phyloP scores from a whole-genome alignment of 257 asterid species.

The Capsicum baccatum region DNA sequence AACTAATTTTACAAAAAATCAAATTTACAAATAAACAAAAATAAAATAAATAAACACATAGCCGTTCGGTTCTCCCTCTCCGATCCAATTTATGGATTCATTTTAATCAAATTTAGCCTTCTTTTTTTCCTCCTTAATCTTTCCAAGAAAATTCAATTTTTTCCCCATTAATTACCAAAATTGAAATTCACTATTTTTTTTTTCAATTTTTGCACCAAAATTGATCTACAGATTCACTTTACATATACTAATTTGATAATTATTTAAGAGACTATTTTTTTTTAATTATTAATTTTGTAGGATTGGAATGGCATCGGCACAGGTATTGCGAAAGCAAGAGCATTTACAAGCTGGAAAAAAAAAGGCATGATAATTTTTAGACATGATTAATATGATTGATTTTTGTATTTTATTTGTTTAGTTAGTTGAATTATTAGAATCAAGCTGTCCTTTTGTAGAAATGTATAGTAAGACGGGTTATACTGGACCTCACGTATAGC shows the following conservation, averaged over 20 bases:
- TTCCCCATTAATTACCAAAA: not conserved
- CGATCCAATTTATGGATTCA: not conserved
- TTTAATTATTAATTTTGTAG: not conserved
- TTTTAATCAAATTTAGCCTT: not conserved
- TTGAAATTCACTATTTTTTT: not conserved
- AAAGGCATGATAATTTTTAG: conserved; percentile 48
- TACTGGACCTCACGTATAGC: no score
- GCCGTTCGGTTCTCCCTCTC: conserved; percentile 26
- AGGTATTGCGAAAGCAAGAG: conserved; percentile 72
- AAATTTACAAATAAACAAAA: not conserved
- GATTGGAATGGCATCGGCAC: conserved; percentile 76
- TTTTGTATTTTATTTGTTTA: not conserved
- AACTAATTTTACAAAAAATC: not conserved
- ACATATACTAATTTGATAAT: not conserved
- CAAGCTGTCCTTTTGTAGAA: no score
- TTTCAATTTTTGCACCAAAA: not conserved
- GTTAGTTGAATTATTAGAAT: conserved; percentile 3
- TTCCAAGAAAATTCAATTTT: not conserved
- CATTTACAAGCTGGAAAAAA: conserved; percentile 80
- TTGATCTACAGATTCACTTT: not conserved
- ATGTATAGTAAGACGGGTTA: no score
- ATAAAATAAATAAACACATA: not conserved
- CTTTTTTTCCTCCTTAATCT: not conserved
- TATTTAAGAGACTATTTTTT: not conserved
- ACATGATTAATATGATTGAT: not conserved